Conservation (phyloP, 2,329 filamentous ascomycete genomes). For the Verticillium klebahnii region DNA sequence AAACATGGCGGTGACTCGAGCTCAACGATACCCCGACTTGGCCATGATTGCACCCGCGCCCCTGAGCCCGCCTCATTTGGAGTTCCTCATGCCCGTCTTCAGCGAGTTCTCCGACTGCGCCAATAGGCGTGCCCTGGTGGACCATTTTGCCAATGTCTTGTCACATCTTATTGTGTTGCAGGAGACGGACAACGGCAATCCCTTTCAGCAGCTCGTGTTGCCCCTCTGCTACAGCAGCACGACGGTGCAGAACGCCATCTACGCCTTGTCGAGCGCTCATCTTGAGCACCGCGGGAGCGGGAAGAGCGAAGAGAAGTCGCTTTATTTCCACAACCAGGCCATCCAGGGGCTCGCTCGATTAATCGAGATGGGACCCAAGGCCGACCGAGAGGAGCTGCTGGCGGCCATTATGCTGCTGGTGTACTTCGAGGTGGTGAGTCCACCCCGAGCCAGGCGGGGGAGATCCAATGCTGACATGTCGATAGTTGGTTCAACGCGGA, state of each 20-base stretch:
- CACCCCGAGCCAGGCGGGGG: background rate
- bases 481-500: slow-evolving; percentile 56
- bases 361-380: slow-evolving; percentile 47
- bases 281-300: slow-evolving; percentile 58
- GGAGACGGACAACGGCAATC: slow-evolving; percentile 54
- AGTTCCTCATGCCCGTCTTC: slow-evolving; percentile 49
- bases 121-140: slow-evolving; percentile 51
- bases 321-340: slow-evolving; percentile 56
- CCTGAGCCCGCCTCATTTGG: slow-evolving; percentile 36
- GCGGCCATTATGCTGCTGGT: slow-evolving; percentile 58
- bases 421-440: slow-evolving; percentile 59
- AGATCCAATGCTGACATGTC: background rate
- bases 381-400: slow-evolving; percentile 52
- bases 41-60: slow-evolving; percentile 30
- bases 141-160: slow-evolving; percentile 60
- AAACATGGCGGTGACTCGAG: slow-evolving; percentile 9
- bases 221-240: slow-evolving; percentile 51
- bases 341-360: slow-evolving; percentile 53
- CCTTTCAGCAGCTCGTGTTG: slow-evolving; percentile 59
- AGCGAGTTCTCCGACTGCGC: slow-evolving; percentile 51
- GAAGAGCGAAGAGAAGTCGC: slow-evolving; percentile 51
- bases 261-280: slow-evolving; percentile 79
- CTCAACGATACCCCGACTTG: slow-evolving; percentile 10
- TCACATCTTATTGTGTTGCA: slow-evolving; percentile 62
- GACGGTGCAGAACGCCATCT: slow-evolving; percentile 75